Evolutionary conservation across 345 rosid genomes (phyloP).

Genomic region (Abelmoschus esculentus): DNA sequence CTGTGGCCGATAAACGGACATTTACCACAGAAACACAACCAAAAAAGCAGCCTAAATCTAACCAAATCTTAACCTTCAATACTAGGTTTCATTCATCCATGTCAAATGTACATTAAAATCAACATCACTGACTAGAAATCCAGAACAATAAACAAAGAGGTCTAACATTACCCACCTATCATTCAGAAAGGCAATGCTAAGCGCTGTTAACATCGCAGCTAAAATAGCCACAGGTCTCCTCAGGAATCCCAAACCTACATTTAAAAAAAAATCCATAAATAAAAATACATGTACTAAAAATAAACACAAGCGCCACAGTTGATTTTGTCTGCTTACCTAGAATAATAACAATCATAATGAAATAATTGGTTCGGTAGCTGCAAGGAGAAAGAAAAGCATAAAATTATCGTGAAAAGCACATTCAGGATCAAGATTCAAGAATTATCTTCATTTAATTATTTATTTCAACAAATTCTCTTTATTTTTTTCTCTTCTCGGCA

Average conservation of each 20-base stretch:
- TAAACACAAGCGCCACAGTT: neutral
- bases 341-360: conserved; percentile 73
- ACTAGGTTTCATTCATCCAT: neutral
- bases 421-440: neutral
- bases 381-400: conserved; percentile 14
- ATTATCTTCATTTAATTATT: neutral
- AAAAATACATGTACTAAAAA: neutral
- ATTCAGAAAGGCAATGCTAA: conserved; percentile 75
- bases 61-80: neutral
- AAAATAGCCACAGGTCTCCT: conserved; percentile 80
- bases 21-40: no score
- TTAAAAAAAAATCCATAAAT: neutral
- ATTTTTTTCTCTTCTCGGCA: neutral
- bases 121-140: neutral
- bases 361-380: conserved; percentile 97
- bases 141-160: neutral
- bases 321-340: conserved; percentile 47
- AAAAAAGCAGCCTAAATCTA: no score
- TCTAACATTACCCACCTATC: conserved; percentile 49
- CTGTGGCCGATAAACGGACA: no score
- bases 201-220: conserved; percentile 62
- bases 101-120: neutral
- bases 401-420: neutral
- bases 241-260: conserved; percentile 71
- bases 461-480: neutral